Percentiles rank a stretch among this genome's conserved stretches.
phyloP scores from a whole-genome alignment of 768 basidiomycete species.

The Hemileccinum impolitum region DNA sequence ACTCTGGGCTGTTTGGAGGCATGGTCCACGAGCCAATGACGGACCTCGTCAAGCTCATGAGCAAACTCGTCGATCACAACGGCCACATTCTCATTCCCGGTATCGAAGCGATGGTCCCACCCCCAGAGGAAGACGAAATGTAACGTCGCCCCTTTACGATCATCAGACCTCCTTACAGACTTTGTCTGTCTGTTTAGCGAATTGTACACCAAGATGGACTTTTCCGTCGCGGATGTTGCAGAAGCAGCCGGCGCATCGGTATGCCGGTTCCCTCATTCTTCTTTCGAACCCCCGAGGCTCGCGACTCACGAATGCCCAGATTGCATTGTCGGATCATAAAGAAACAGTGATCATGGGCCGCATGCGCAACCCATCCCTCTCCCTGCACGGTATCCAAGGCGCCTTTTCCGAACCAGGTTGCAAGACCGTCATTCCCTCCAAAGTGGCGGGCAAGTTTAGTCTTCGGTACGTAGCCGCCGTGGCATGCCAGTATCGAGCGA shows the following conservation, averaged over 20 bases:
- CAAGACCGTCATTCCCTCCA: conserved; percentile 94
- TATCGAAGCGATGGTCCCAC: conserved; percentile 78
- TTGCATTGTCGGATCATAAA: conserved; percentile 76
- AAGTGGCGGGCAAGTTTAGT: conserved; percentile 88
- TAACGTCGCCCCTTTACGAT: conserved; percentile 27
- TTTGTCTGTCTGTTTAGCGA: conserved; percentile 35
- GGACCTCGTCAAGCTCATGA: conserved; percentile 79
- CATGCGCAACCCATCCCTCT: conserved; percentile 87
- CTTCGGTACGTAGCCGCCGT: conserved; percentile 59
- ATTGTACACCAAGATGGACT: conserved; percentile 75
- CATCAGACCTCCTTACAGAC: background rate
- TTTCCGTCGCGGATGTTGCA: conserved; percentile 69
- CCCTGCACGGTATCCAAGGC: conserved; percentile 93
- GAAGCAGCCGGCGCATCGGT: conserved; percentile 63
- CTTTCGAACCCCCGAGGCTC: background rate
- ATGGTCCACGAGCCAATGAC: conserved; percentile 93
- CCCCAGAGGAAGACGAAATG: conserved; percentile 71
- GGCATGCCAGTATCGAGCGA: background rate
- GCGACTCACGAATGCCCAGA: conserved; percentile 21
- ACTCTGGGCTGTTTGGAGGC: conserved; percentile 84
- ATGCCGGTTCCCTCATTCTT: background rate
- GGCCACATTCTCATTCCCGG: conserved; percentile 91
- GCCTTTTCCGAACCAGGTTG: conserved; percentile 81
- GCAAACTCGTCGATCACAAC: conserved; percentile 72
- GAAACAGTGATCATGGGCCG: conserved; percentile 83